A percentile compares a stretch with the other conserved stretches of the same genome.
These are phyloP conservation scores for Zanthoxylum bungeanum DNA, from an alignment of 345 rosid genomes.

Conservation along the genomic window DNA sequence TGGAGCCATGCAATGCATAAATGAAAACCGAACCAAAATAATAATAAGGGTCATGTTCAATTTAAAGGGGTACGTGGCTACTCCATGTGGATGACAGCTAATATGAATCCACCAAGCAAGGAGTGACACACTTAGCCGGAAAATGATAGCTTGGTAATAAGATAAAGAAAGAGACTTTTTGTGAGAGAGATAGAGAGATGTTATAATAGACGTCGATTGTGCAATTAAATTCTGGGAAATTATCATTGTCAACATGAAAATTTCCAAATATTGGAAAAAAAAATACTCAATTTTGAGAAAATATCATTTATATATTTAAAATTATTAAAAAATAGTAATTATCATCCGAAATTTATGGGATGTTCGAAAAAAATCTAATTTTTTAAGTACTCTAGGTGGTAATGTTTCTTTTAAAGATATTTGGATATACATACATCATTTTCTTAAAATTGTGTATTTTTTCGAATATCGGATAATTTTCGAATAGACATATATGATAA, in stretches of 20 bases:
- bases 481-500: too few species aligned
- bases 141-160: conserved; percentile 24
- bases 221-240: neutral
- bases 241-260: neutral
- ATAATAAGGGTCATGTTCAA: conserved; percentile 16
- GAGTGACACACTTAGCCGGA: conserved; percentile 26
- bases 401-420: too few species aligned
- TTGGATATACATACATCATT: too few species aligned
- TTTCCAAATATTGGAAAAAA: too few species aligned
- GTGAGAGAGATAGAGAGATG: neutral
- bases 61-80: conserved; percentile 39
- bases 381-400: too few species aligned
- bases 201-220: neutral
- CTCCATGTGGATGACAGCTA: conserved; percentile 52
- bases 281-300: too few species aligned
- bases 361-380: too few species aligned
- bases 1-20: conserved; percentile 20
- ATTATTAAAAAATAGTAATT: too few species aligned
- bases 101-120: conserved; percentile 39
- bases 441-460: too few species aligned
- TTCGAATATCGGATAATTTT: too few species aligned
- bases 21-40: neutral
- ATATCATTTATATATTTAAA: too few species aligned
- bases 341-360: too few species aligned
- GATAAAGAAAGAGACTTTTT: conserved; percentile 6